phyloP scores from a whole-genome alignment of 305 asterid genomes.

The Plantago coronopus region DNA sequence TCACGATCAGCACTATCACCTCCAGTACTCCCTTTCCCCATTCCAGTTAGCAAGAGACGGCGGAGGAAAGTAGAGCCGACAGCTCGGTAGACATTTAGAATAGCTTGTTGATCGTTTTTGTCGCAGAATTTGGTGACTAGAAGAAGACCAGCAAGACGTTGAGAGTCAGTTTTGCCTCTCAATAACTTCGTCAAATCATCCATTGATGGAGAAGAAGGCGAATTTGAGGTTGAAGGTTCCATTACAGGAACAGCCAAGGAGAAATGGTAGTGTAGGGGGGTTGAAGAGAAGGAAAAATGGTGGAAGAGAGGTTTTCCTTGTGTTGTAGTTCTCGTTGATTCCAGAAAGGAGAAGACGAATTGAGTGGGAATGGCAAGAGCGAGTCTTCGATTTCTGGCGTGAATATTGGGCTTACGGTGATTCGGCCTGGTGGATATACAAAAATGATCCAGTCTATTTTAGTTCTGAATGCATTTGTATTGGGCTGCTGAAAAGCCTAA shows the following conservation, averaged over 20 bases:
- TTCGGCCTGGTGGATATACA: too few species aligned
- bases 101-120: conserved; percentile 52
- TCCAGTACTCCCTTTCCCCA: conserved; percentile 42
- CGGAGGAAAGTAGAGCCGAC: conserved; percentile 63
- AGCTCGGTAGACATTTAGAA: conserved; percentile 62
- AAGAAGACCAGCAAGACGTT: conserved; percentile 81
- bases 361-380: too few species aligned
- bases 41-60: conserved; percentile 76
- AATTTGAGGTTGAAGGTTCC: conserved; percentile 25
- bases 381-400: too few species aligned
- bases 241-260: not conserved
- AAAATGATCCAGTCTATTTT: too few species aligned
- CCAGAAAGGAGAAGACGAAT: too few species aligned
- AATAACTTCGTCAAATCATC: conserved; percentile 63
- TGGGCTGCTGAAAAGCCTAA: too few species aligned
- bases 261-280: too few species aligned
- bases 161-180: conserved; percentile 71
- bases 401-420: too few species aligned
- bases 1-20: conserved; percentile 41
- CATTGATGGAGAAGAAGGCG: conserved; percentile 33
- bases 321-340: too few species aligned
- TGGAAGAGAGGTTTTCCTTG: too few species aligned
- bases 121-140: conserved; percentile 68
- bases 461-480: too few species aligned
- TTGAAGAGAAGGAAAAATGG: too few species aligned